phyloP scores from a whole-genome alignment of 2,329 filamentous ascomycete species.

The Penicillium sp. region DNA sequence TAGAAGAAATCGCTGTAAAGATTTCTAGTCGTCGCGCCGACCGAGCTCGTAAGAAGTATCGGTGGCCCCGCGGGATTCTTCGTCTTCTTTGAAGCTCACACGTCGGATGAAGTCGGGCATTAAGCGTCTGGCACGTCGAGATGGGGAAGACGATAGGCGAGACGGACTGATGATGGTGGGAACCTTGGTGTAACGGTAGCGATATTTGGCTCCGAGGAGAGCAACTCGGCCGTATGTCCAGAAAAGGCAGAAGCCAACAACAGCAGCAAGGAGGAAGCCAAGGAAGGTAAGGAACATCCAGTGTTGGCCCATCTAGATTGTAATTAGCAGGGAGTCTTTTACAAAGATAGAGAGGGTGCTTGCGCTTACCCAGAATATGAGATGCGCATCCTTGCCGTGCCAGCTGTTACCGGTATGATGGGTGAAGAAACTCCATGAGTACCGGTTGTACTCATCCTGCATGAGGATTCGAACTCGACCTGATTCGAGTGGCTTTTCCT shows the following conservation, averaged over 20 bases:
- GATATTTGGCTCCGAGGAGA: conserved; percentile 45
- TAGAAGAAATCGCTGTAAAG: conserved; percentile 5
- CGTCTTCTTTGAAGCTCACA: conserved; percentile 47
- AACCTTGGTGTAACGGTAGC: conserved; percentile 43
- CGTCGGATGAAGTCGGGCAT: conserved; percentile 43
- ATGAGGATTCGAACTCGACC: conserved; percentile 69
- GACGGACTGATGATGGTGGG: conserved; percentile 31
- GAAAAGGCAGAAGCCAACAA: conserved; percentile 54
- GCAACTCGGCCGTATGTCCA: conserved; percentile 55
- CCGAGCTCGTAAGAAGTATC: conserved; percentile 46
- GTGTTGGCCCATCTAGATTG: conserved; percentile 56
- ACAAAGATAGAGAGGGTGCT: background rate
- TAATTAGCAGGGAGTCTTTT: background rate
- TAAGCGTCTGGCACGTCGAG: conserved; percentile 37
- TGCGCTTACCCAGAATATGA: conserved; percentile 65
- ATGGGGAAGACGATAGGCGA: conserved; percentile 36
- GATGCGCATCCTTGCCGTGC: conserved; percentile 65
- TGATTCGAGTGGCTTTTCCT: conserved; percentile 45
- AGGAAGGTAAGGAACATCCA: conserved; percentile 60
- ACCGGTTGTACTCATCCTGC: conserved; percentile 70
- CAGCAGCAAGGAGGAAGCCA: conserved; percentile 55
- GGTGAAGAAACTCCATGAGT: conserved; percentile 73
- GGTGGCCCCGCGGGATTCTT: conserved; percentile 36
- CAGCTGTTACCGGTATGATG: conserved; percentile 68
- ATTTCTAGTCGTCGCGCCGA: conserved; percentile 36